phyloP scores from a whole-genome alignment of 495 filamentous ascomycete species.

The Hypoxylon intermedium region DNA sequence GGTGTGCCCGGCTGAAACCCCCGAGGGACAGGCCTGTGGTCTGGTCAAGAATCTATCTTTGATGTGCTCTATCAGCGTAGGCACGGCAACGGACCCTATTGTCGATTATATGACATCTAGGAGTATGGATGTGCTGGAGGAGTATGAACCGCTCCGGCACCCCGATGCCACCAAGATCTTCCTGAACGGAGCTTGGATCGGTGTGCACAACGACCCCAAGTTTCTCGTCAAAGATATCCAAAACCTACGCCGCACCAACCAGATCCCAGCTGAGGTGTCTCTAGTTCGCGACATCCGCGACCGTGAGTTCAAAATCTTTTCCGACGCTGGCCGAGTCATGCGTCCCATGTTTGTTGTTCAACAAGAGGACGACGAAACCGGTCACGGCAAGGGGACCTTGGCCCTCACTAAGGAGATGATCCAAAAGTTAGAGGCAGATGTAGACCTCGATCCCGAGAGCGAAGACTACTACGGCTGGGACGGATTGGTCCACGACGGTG shows the following conservation, averaged over 20 bases:
- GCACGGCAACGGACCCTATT: constrained; percentile 86
- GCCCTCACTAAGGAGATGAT: constrained; percentile 85
- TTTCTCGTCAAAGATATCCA: constrained; percentile 79
- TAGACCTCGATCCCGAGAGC: constrained; percentile 61
- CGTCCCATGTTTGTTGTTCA: constrained; percentile 86
- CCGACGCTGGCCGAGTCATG: constrained; percentile 93
- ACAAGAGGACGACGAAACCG: constrained; percentile 70
- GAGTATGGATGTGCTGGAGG: constrained; percentile 95
- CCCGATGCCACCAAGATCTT: constrained; percentile 98
- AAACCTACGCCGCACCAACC: constrained; percentile 74
- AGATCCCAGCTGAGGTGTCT: constrained; percentile 88
- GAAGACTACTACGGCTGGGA: constrained; percentile 84
- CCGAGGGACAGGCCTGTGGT: constrained; percentile 97
- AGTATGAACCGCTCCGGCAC: constrained; percentile 87
- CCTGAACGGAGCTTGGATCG: constrained; percentile 97
- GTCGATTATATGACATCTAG: constrained; percentile 92
- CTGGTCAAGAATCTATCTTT: constrained; percentile 97
- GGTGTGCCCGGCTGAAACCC: constrained; percentile 96
- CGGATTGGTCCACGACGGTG: constrained; percentile 77
- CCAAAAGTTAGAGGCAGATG: constrained; percentile 64
- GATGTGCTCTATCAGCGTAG: constrained; percentile 97
- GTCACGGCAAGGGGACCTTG: constrained; percentile 74
- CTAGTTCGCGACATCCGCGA: constrained; percentile 94
- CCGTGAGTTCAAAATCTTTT: constrained; percentile 97
- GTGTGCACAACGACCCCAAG: constrained; percentile 82